phyloP scores from a whole-genome alignment of 2,329 filamentous ascomycete species.

The Coniochaeta ligniaria region DNA sequence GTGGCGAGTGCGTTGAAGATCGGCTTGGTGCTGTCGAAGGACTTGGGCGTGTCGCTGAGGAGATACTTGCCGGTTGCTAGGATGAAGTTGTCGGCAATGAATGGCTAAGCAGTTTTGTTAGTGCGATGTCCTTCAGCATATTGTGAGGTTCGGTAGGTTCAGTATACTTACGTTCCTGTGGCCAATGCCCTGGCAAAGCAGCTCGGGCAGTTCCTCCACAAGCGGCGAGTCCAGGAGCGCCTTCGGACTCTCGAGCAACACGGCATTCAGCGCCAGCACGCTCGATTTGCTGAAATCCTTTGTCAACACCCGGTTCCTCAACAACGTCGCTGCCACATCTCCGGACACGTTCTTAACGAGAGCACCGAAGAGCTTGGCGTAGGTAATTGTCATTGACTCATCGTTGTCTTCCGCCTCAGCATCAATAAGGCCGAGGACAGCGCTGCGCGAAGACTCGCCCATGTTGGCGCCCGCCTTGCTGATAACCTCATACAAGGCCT shows the following conservation, averaged over 20 bases:
- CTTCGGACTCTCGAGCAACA: conserved; percentile 72
- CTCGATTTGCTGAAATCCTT: conserved; percentile 70
- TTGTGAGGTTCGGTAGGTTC: background rate
- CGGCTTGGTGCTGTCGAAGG: conserved; percentile 69
- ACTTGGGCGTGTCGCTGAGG: conserved; percentile 59
- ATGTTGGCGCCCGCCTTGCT: conserved; percentile 92
- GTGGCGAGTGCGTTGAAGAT: conserved; percentile 73
- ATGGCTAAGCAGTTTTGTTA: conserved; percentile 44
- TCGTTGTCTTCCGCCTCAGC: conserved; percentile 70
- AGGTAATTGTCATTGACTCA: conserved; percentile 76
- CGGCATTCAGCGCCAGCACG: conserved; percentile 79
- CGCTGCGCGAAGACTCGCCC: conserved; percentile 79
- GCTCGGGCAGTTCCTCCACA: conserved; percentile 65
- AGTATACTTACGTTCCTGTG: conserved; percentile 61
- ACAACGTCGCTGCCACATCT: conserved; percentile 53
- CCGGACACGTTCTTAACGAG: conserved; percentile 78
- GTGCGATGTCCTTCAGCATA: background rate
- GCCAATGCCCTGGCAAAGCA: conserved; percentile 72
- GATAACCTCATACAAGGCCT: conserved; percentile 91
- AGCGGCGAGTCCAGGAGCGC: conserved; percentile 59
- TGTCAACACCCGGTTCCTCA: conserved; percentile 72
- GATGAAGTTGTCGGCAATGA: conserved; percentile 81
- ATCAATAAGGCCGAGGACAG: conserved; percentile 87
- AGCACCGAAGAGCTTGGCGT: conserved; percentile 82
- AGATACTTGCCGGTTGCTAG: conserved; percentile 89